Base-by-base conservation (phyloP, 495 filamentous ascomycete genomes). In the Glutinoglossum americanum region DNA sequence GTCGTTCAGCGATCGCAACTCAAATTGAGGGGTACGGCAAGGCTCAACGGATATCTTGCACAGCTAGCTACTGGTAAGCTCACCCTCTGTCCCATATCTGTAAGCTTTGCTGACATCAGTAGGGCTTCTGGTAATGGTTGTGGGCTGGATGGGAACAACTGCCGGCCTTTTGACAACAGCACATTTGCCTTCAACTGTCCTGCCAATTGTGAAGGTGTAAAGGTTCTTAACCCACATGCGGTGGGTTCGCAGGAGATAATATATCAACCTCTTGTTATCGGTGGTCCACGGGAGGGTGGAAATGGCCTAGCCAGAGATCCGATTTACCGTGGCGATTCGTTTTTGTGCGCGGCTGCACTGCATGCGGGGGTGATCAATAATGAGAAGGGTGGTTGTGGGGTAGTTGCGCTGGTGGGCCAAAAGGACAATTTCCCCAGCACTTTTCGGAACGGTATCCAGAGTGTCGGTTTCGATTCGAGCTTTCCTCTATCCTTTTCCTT, bases 401-500 rank as follows among this genome's bases (percentile, higher is more conserved):
- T 87, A 17, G 74, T 80, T 27, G 73, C 74, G 53, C 72, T 88
- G 17, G 68, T 82, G n/a, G 87, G 88, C 30, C 71, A 78, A 30
- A 77, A 80, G 56, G 73, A 77, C 59, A 72, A 78, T 44, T 94
- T 78, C 63, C 70, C 75, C 53, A 65, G 76, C 23, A 76, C 79
- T 7, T 70, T 74, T 33, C 71, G 69, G 26, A 68, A 92, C 60
- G 83, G 81, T 0, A 84, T 94, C 60, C 59, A 66, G 15, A 87
- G 82, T 41, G 69, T 81, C 28, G 72, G 68, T 7, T 93, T 93
- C 59, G 80, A 85, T 37, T 83, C 86, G 0, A 78, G 75, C 23
- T 94, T 93, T 63, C 88, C 88, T 5, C 78, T 82, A 59, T 75
- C 83, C 2, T 90, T 80, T 62, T 78, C 76, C 26, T 87, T 94